These are phyloP conservation scores for Singerocomus inundabilis DNA, from an alignment of 1,284 basidiomycete genomes.

Conservation along the genomic window DNA sequence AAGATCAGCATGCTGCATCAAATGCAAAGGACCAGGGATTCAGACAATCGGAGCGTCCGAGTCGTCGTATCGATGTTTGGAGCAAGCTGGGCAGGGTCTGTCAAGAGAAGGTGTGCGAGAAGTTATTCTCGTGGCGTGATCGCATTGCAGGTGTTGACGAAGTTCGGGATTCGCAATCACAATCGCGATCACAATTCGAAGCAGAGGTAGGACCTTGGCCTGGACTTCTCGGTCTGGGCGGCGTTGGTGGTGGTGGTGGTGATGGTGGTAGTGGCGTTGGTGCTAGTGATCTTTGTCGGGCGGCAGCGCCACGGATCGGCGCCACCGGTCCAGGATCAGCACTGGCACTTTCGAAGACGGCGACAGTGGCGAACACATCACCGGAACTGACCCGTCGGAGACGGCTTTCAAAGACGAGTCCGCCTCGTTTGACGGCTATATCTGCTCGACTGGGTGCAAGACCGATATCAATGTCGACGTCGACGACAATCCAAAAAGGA, in stretches of 20 bases:
- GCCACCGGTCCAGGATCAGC: slow-evolving; percentile 13
- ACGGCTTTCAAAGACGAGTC: not conserved
- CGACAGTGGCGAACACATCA: not conserved
- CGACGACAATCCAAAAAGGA: slow-evolving; percentile 2
- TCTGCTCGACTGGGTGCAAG: not conserved
- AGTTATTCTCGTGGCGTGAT: slow-evolving; percentile 11
- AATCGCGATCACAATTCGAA: not conserved
- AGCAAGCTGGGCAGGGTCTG: slow-evolving; percentile 1
- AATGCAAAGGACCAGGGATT: not conserved
- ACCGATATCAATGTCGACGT: slow-evolving; percentile 2
- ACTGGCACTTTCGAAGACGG: not conserved
- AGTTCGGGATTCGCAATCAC: too few relatives aligned
- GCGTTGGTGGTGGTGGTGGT: too few relatives aligned
- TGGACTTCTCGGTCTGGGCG: too few relatives aligned
- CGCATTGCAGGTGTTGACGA: not conserved
- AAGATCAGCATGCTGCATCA: not conserved
- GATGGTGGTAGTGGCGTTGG: not conserved
- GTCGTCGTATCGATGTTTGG: slow-evolving; percentile 1
- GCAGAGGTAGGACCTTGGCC: not conserved
- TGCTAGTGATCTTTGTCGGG: not conserved
- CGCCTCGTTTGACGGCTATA: slow-evolving; percentile 3
- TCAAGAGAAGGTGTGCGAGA: slow-evolving; percentile 7
- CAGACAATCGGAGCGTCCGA: not conserved
- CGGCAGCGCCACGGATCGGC: slow-evolving; percentile 13
- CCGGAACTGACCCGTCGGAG: not conserved